These are phyloP conservation scores for Alternaria longipes DNA, from an alignment of 2,329 filamentous ascomycete genomes.

Conservation along the genomic window DNA sequence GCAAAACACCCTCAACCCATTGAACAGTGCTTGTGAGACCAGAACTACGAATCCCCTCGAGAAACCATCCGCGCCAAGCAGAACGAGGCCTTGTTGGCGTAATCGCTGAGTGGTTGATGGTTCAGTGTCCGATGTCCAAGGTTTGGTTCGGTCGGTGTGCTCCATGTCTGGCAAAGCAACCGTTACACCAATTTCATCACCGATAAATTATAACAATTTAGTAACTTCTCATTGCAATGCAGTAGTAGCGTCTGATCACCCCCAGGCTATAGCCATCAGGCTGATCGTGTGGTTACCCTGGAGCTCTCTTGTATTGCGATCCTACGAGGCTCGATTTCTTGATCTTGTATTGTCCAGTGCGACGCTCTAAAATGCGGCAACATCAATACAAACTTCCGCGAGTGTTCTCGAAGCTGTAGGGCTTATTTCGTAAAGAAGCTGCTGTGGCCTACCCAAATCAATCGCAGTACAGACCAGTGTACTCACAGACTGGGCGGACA, in stretches of 20 bases:
- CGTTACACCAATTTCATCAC: neutral
- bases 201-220: neutral
- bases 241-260: too few species aligned
- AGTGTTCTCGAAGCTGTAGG: neutral
- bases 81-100: neutral
- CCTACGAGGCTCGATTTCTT: neutral
- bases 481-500: neutral
- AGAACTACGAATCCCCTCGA: neutral
- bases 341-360: neutral
- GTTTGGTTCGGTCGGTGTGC: neutral
- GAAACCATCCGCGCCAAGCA: neutral
- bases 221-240: too few species aligned
- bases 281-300: too few species aligned
- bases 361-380: neutral
- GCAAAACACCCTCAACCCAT: neutral
- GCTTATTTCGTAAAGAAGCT: neutral
- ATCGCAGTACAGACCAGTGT: neutral
- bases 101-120: neutral
- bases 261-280: too few species aligned
- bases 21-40: neutral
- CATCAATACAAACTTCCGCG: neutral
- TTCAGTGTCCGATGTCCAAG: neutral
- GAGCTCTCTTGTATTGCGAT: too few species aligned
- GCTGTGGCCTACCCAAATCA: neutral
- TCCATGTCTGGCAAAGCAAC: neutral